phyloP scores from a whole-genome alignment of 2,329 filamentous ascomycete genomes.

The Fonsecaea pugnacius region DNA sequence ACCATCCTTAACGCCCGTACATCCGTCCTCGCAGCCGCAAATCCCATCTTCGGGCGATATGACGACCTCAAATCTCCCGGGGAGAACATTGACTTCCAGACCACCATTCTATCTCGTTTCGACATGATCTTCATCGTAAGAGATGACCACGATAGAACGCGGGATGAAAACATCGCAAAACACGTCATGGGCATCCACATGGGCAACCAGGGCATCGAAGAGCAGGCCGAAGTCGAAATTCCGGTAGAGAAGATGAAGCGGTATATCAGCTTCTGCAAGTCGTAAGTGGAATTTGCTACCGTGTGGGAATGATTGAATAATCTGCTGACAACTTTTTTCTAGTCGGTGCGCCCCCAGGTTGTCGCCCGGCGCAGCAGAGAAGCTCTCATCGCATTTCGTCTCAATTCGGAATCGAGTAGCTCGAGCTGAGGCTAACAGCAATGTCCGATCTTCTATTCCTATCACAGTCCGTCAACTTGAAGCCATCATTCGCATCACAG shows the following conservation, averaged over 20 bases:
- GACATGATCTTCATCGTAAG: conserved; percentile 99
- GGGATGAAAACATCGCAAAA: conserved; percentile 90
- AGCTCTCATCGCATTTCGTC: conserved; percentile 95
- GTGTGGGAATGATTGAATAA: neutral
- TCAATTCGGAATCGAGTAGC: conserved; percentile 94
- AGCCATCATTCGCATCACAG: conserved; percentile 95
- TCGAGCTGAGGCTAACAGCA: conserved; percentile 84
- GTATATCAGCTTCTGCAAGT: conserved; percentile 96
- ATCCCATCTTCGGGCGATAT: conserved; percentile 96
- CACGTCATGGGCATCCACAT: conserved; percentile 99
- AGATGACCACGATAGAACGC: conserved; percentile 86
- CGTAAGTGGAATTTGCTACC: conserved; percentile 60
- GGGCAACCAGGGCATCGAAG: conserved; percentile 81
- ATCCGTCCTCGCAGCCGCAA: conserved; percentile 91
- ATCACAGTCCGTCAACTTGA: conserved; percentile 98
- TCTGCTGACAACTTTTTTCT: conserved; percentile 17
- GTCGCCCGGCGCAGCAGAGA: conserved; percentile 87
- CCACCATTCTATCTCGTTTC: conserved; percentile 95
- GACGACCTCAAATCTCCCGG: conserved; percentile 97
- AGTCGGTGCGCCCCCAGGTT: conserved; percentile 91
- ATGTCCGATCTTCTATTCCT: conserved; percentile 88
- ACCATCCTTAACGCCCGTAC: conserved; percentile 96
- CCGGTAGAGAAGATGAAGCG: conserved; percentile 95
- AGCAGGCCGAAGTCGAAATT: conserved; percentile 83
- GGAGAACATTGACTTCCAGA: conserved; percentile 99